Percentiles rank a stretch among this genome's conserved stretches.
Conservation (phyloP, 2,329 filamentous ascomycete genomes). For the Didymella pinodella region DNA sequence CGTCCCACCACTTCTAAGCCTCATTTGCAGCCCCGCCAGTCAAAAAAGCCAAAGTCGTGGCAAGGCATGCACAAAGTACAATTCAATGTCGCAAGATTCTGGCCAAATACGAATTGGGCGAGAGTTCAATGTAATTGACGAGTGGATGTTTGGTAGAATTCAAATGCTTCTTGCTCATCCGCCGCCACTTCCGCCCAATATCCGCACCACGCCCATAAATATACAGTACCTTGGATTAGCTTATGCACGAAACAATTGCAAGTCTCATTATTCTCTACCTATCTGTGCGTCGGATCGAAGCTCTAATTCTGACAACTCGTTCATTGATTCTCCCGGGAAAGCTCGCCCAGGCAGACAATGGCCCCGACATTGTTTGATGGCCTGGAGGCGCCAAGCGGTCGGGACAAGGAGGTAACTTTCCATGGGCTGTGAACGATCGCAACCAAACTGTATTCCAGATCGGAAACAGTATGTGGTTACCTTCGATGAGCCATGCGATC, state of each 20-base stretch:
- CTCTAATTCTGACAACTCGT: background rate
- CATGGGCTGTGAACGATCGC: background rate
- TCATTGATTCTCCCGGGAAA: background rate
- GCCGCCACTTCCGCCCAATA: background rate
- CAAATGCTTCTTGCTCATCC: background rate
- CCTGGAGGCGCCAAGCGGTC: background rate
- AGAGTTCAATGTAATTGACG: background rate
- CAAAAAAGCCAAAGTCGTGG: too few relatives aligned
- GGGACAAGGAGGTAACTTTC: background rate
- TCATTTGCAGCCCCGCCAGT: too few relatives aligned
- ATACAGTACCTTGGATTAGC: too few relatives aligned
- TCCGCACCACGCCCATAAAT: background rate
- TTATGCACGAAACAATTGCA: too few relatives aligned
- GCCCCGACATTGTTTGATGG: background rate
- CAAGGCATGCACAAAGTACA: too few relatives aligned
- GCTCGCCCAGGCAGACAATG: background rate
- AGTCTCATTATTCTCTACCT: background rate
- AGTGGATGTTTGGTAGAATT: background rate
- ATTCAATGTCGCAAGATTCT: too few relatives aligned
- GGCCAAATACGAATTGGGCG: too few relatives aligned
- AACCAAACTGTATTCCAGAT: background rate
- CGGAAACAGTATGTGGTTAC: background rate
- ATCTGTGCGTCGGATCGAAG: background rate
- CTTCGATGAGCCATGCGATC: constrained; percentile 1
- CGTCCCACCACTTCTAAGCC: too few relatives aligned